Evolutionary conservation across 768 basidiomycete species (phyloP).

Genomic region (Amanita pseudoporphyria): DNA sequence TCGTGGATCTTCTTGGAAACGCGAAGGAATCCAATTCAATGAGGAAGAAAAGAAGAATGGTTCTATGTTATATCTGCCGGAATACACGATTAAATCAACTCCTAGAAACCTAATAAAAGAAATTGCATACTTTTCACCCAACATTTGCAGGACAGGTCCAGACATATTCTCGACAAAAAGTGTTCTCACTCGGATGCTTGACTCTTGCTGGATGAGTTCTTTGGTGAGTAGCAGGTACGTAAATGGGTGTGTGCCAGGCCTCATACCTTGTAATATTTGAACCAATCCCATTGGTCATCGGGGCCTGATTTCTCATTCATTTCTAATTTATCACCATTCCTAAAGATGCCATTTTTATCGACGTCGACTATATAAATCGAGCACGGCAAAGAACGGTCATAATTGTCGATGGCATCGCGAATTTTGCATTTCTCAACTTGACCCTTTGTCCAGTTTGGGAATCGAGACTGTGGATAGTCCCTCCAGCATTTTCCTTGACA

Average conservation of each 20-base stretch:
- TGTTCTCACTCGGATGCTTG: slow-evolving; percentile 37
- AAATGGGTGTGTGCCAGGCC: not conserved
- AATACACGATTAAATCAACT: not conserved
- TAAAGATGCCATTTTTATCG: slow-evolving; percentile 26
- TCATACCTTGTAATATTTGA: slow-evolving; percentile 27
- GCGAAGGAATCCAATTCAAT: slow-evolving; percentile 58
- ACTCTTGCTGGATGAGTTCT: not conserved
- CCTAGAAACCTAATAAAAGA: not conserved
- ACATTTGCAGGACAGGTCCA: slow-evolving; percentile 46
- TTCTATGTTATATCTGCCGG: slow-evolving; percentile 42
- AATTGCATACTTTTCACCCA: slow-evolving; percentile 39
- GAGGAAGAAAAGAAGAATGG: slow-evolving; percentile 63
- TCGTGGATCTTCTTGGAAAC: slow-evolving; percentile 42
- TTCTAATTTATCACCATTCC: slow-evolving; percentile 14
- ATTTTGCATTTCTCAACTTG: slow-evolving; percentile 36
- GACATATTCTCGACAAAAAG: slow-evolving; percentile 46
- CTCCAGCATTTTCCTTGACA: slow-evolving; percentile 31
- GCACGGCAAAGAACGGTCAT: slow-evolving; percentile 18
- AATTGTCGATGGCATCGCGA: slow-evolving; percentile 23
- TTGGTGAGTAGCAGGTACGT: not conserved
- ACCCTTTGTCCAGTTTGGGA: slow-evolving; percentile 45
- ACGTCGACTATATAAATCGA: slow-evolving; percentile 33
- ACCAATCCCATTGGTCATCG: slow-evolving; percentile 27
- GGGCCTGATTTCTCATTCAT: slow-evolving; percentile 15
- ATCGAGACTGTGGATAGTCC: slow-evolving; percentile 35